A percentile compares a stretch with the other conserved stretches of the same genome.
Evolutionary conservation across 2,329 filamentous ascomycete genomes (phyloP).

Genomic region (Penicillium occitanis): DNA sequence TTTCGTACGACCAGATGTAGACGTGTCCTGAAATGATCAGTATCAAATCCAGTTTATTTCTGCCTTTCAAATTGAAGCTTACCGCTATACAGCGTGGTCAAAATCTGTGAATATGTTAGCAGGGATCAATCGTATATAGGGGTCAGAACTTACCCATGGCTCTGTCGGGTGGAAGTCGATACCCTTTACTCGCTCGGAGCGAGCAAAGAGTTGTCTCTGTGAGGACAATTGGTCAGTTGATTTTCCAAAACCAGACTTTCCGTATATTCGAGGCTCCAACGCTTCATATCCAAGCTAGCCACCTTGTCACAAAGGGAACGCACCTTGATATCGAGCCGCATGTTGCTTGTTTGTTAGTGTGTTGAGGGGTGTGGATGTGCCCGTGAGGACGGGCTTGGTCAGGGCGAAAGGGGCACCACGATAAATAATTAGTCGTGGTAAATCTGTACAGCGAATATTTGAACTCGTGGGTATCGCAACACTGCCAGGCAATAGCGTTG

Average conservation of each 20-base stretch:
- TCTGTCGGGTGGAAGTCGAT: slow-evolving; percentile 97
- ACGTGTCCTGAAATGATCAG: slow-evolving; percentile 70
- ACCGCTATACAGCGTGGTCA: slow-evolving; percentile 96
- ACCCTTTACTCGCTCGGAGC: slow-evolving; percentile 93
- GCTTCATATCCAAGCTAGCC: not conserved
- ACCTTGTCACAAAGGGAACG: slow-evolving; percentile 22
- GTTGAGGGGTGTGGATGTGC: slow-evolving; percentile 20
- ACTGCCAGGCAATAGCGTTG: not conserved
- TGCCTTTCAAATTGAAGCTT: slow-evolving; percentile 36
- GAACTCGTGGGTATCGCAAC: slow-evolving; percentile 1
- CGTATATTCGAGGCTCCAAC: not conserved
- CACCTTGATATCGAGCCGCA: slow-evolving; percentile 64
- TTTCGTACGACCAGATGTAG: slow-evolving; percentile 99
- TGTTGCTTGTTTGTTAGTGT: slow-evolving; percentile 30
- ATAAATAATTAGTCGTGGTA: not conserved
- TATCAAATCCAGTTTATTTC: not conserved
- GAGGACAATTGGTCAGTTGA: slow-evolving; percentile 41
- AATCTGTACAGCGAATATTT: slow-evolving; percentile 12
- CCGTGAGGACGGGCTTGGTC: slow-evolving; percentile 21
- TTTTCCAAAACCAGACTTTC: not conserved
- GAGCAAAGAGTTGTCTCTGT: slow-evolving; percentile 78
- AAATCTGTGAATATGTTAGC: slow-evolving; percentile 52
- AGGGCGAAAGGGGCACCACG: slow-evolving; percentile 13
- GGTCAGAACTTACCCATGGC: slow-evolving; percentile 70
- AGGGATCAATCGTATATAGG: slow-evolving; percentile 2